Evolutionary conservation across 306 rosid genomes (phyloP), one percentile per base, ranked within the genome.

Genomic region (Gastrolobium villosum): DNA sequence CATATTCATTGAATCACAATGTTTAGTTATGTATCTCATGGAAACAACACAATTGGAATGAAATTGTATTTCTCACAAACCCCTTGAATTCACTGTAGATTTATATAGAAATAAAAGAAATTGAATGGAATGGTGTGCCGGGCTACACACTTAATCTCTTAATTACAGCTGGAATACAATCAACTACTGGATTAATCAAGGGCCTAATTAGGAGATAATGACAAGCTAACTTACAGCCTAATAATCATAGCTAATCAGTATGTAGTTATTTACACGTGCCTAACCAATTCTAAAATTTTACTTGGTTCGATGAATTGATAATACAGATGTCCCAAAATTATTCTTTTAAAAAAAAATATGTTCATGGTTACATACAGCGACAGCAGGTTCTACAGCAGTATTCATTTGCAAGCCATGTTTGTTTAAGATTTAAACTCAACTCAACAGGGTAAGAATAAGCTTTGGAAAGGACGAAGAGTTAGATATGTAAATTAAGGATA

Each of bases 21-120:
- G 26, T 35, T 37, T 79, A 60, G 72, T 60, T 55, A 60, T 1
- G 15, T 6, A 61, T 30, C 74, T 44, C 28, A 37, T 11, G 44
- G 15, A 61, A 60, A 78, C 11, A 28, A 67, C 66, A 78, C 70
- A 48, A 69, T 11, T 41, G 56, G 66, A 68, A 64, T 57, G 69
- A 64, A 68, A 35, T 59, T 14, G 49, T 53, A 41, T 43, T 45
- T 50, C 72, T 44, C 67, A 32, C 61, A 68, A 79, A 83, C 37
- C 53, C 67, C 65, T 9, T 5, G 64, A 59, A 40, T 31, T 49
- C 31, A 74, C 10, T 9, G 39, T 49, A 55, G 72, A 40, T 60
- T 8, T 20, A 14, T 6, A 11, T 43, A 66, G 5, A 41, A 40
- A 36, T 35, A 36, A 5, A 69, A 37, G 43, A 36, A 48, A 52